Percentiles rank a stretch among this genome's conserved stretches.
Evolutionary conservation across 345 rosid genomes (phyloP).

Genomic region (Salix purpurea): DNA sequence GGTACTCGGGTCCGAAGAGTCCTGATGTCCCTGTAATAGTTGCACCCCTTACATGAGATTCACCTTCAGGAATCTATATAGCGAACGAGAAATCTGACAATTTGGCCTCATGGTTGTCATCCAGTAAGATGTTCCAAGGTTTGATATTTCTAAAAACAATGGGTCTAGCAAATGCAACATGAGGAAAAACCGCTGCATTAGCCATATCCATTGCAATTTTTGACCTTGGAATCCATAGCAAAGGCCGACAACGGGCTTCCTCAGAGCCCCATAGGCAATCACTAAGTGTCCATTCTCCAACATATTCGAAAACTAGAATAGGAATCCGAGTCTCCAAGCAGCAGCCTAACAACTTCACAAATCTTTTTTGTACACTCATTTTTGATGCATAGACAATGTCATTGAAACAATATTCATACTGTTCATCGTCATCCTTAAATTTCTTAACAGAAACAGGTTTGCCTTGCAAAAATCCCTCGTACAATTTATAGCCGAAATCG

Average conservation of each 20-base stretch:
- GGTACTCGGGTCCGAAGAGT: slow-evolving; percentile 8
- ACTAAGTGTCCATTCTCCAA: too few relatives aligned
- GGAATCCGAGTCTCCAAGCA: slow-evolving; percentile 20
- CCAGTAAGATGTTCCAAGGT: background rate
- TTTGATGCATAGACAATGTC: slow-evolving; percentile 8
- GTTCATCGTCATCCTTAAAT: background rate
- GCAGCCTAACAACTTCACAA: slow-evolving; percentile 26
- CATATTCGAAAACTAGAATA: background rate
- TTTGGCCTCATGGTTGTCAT: slow-evolving; percentile 7
- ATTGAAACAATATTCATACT: background rate
- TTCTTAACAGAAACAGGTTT: slow-evolving; percentile 11
- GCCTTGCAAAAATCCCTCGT: slow-evolving; percentile 7
- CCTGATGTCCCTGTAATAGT: background rate
- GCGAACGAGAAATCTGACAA: slow-evolving; percentile 8
- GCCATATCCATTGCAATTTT: slow-evolving; percentile 22
- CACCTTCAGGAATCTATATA: slow-evolving; percentile 20
- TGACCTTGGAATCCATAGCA: slow-evolving; percentile 15
- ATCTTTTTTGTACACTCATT: slow-evolving; percentile 15
- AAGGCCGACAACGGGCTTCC: background rate
- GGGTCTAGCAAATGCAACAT: slow-evolving; percentile 15
- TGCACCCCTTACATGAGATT: slow-evolving; percentile 2
- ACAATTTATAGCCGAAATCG: background rate
- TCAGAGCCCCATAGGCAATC: too few relatives aligned
- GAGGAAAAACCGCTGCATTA: slow-evolving; percentile 18
- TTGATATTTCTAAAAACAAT: slow-evolving; percentile 1